Evolutionary conservation across 1,139 yeast genomes (phyloP).

Genomic region (Debaryomyces robertsiae): DNA sequence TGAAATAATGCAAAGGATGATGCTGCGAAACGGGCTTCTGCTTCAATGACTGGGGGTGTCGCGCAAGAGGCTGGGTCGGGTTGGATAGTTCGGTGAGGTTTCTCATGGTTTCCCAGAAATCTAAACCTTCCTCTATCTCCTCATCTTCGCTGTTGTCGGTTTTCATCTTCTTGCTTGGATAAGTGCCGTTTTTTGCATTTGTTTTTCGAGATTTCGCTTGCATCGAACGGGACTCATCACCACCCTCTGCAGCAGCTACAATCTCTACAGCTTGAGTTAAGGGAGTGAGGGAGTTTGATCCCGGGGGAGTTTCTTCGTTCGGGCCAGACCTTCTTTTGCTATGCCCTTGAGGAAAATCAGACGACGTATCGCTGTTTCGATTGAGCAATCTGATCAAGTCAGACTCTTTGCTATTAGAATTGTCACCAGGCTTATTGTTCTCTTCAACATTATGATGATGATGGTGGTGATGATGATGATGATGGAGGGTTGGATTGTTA

Average conservation of each 20-base stretch:
- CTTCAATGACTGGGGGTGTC: slow-evolving; percentile 12
- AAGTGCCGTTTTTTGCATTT: background rate
- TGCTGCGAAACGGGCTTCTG: slow-evolving; percentile 49
- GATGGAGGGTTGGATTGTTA: slow-evolving; percentile 17
- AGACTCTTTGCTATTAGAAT: slow-evolving; percentile 31
- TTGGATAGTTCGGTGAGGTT: slow-evolving; percentile 43
- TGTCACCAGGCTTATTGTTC: background rate
- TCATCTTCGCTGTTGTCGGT: slow-evolving; percentile 21
- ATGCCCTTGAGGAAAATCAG: slow-evolving; percentile 3
- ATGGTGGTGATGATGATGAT: slow-evolving; percentile 35
- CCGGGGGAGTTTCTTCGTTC: slow-evolving; percentile 16
- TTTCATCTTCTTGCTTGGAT: slow-evolving; percentile 16
- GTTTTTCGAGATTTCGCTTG: slow-evolving; percentile 5
- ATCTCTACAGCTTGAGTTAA: slow-evolving; percentile 48
- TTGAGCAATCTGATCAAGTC: slow-evolving; percentile 47
- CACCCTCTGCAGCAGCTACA: slow-evolving; percentile 41
- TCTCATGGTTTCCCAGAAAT: slow-evolving; percentile 73
- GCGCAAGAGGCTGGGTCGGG: slow-evolving; percentile 22
- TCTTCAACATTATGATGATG: slow-evolving; percentile 24
- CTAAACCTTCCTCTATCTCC: slow-evolving; percentile 49
- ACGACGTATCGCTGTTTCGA: slow-evolving; percentile 13
- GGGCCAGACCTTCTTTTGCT: slow-evolving; percentile 8
- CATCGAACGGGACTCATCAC: slow-evolving; percentile 10
- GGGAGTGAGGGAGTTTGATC: slow-evolving; percentile 37
- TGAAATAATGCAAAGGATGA: slow-evolving; percentile 46